Percentiles rank a stretch among this genome's conserved stretches.
phyloP scores from a whole-genome alignment of 345 rosid species.

The Pugionium cornutum region DNA sequence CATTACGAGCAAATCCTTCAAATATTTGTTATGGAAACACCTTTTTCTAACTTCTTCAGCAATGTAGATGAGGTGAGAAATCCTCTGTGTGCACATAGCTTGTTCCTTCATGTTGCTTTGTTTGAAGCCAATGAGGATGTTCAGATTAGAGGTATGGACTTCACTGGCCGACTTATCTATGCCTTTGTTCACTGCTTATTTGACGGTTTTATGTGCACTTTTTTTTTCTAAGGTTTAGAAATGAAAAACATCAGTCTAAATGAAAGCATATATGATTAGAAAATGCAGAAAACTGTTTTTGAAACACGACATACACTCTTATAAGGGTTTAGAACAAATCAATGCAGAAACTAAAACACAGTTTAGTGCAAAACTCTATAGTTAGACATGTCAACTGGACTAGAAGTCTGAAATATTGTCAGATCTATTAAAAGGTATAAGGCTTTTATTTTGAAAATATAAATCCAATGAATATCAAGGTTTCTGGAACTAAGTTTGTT shows the following conservation, averaged over 20 bases:
- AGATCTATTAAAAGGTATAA: no score
- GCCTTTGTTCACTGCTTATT: not conserved
- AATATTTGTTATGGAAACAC: not conserved
- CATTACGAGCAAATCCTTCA: no score
- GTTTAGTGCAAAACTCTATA: constrained; percentile 10
- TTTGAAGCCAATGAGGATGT: not conserved
- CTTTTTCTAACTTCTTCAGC: not conserved
- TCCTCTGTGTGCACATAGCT: constrained; percentile 12
- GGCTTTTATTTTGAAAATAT: no score
- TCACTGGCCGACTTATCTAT: not conserved
- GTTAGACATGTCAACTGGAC: no score
- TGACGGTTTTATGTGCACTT: not conserved
- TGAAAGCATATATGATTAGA: constrained; percentile 3
- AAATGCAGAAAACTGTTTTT: not conserved
- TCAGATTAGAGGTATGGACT: constrained; percentile 10
- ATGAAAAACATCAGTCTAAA: constrained; percentile 8
- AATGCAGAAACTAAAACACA: not conserved
- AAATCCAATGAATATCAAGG: no score
- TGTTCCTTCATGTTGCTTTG: not conserved
- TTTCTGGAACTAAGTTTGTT: no score
- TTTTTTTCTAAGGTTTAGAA: not conserved
- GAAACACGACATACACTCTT: not conserved
- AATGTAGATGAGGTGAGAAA: constrained; percentile 18
- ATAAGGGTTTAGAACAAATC: not conserved
- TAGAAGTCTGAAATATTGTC: no score